phyloP scores from a whole-genome alignment of 2,329 filamentous ascomycete genomes.

The Sordariomycetes sp. region DNA sequence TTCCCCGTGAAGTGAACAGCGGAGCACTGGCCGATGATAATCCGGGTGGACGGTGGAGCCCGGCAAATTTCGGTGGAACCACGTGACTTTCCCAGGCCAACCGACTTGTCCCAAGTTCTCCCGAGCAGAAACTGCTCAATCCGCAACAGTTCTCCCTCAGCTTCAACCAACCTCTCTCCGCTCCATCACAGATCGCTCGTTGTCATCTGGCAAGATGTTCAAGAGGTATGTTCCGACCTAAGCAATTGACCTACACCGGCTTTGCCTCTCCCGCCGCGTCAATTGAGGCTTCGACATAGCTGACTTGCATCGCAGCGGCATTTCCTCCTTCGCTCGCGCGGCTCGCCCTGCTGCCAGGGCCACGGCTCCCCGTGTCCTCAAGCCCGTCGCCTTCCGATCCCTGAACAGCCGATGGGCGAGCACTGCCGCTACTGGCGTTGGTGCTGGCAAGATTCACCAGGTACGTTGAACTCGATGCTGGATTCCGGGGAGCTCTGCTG shows the following conservation, averaged over 20 bases:
- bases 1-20: neutral
- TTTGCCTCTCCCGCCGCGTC: conserved; percentile 13
- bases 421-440: conserved; percentile 42
- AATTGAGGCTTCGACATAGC: conserved; percentile 44
- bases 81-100: conserved; percentile 29
- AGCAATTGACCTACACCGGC: conserved; percentile 16
- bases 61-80: conserved; percentile 19
- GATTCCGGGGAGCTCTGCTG: neutral
- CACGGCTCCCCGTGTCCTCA: conserved; percentile 45
- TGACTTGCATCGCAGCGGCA: conserved; percentile 42
- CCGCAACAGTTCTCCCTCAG: conserved; percentile 39
- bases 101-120: conserved; percentile 28
- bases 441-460: conserved; percentile 63
- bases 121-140: conserved; percentile 40
- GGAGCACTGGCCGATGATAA: conserved; percentile 6
- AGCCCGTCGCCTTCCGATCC: conserved; percentile 46
- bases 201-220: conserved; percentile 70
- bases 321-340: conserved; percentile 55
- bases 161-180: conserved; percentile 45
- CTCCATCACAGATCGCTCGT: conserved; percentile 53
- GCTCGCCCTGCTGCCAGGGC: conserved; percentile 53
- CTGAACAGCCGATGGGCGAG: conserved; percentile 50
- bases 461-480: conserved; percentile 25
- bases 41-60: conserved; percentile 5
- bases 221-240: conserved; percentile 57